Evolutionary conservation across 2,329 filamentous ascomycete genomes (phyloP).

Genomic region (Fusarium stilboides): DNA sequence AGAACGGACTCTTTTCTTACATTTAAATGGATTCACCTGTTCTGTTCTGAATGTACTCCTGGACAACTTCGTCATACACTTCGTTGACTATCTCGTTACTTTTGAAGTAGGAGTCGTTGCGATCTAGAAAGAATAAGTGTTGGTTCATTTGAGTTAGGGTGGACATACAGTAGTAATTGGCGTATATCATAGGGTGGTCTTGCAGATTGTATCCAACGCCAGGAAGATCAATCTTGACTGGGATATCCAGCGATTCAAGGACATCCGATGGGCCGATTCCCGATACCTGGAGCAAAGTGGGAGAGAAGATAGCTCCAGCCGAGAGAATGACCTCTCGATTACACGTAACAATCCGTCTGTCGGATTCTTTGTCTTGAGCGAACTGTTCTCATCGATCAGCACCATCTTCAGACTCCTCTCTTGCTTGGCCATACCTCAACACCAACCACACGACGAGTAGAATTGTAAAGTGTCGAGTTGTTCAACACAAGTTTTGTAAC

Average conservation of each 20-base stretch:
- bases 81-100: constrained; percentile 18
- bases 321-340: constrained; percentile 29
- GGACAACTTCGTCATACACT: constrained; percentile 17
- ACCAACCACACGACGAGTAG: constrained; percentile 16
- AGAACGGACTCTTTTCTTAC: not conserved
- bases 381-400: constrained; percentile 9
- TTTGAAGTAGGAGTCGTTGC: constrained; percentile 23
- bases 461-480: not conserved
- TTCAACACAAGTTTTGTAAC: constrained; percentile 23
- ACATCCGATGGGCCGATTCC: constrained; percentile 21
- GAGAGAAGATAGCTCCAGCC: constrained; percentile 29
- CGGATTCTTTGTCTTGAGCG: not conserved
- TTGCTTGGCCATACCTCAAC: constrained; percentile 16
- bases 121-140: constrained; percentile 7
- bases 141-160: fast-evolving
- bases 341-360: not conserved
- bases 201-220: constrained; percentile 30
- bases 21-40: constrained; percentile 4
- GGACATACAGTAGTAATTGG: constrained; percentile 22
- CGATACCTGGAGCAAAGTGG: constrained; percentile 29
- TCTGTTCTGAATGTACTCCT: constrained; percentile 17
- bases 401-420: not conserved
- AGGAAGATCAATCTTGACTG: constrained; percentile 20
- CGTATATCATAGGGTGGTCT: constrained; percentile 30
- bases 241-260: constrained; percentile 11